Conservation (phyloP, 192 early-diverging fungal species). For the Gigaspora rosea region DNA sequence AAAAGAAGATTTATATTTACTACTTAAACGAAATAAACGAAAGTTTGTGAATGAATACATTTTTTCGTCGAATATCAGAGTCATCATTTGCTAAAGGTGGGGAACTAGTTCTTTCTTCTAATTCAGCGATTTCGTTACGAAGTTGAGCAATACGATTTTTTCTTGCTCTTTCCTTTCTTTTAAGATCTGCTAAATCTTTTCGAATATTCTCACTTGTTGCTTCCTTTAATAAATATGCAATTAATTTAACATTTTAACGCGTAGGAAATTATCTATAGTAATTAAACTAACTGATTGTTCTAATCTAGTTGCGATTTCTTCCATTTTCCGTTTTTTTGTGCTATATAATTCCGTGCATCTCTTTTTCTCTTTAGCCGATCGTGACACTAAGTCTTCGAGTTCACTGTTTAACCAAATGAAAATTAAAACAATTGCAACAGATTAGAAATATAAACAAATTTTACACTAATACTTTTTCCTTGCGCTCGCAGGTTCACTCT, state of each 20-base stretch:
- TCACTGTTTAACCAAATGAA: slow-evolving; percentile 17
- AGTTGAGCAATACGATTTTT: slow-evolving; percentile 34
- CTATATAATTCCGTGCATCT: slow-evolving; percentile 23
- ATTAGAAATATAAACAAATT: too few species aligned
- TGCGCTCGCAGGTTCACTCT: slow-evolving; percentile 41
- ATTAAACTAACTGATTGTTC: slow-evolving; percentile 8
- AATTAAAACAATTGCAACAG: too few species aligned
- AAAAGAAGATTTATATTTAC: too few species aligned
- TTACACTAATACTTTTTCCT: slow-evolving; percentile 35
- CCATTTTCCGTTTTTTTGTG: slow-evolving; percentile 30
- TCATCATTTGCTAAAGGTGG: slow-evolving; percentile 35
- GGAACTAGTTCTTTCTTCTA: slow-evolving; percentile 33
- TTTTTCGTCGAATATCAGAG: slow-evolving; percentile 32
- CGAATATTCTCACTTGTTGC: slow-evolving; percentile 36
- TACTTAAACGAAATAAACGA: too few species aligned
- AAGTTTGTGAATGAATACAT: slow-evolving; percentile 36
- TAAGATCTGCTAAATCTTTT: slow-evolving; percentile 37
- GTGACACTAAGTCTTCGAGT: slow-evolving; percentile 26
- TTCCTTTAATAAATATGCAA: slow-evolving; percentile 34
- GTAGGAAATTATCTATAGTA: background rate
- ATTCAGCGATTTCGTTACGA: slow-evolving; percentile 38
- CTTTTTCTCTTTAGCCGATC: slow-evolving; percentile 23
- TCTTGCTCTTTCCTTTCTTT: slow-evolving; percentile 39
- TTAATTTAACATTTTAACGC: background rate
- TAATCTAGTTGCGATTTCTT: background rate